Conservation (phyloP, 179 eudicot species). For the Drosera spatulata region DNA sequence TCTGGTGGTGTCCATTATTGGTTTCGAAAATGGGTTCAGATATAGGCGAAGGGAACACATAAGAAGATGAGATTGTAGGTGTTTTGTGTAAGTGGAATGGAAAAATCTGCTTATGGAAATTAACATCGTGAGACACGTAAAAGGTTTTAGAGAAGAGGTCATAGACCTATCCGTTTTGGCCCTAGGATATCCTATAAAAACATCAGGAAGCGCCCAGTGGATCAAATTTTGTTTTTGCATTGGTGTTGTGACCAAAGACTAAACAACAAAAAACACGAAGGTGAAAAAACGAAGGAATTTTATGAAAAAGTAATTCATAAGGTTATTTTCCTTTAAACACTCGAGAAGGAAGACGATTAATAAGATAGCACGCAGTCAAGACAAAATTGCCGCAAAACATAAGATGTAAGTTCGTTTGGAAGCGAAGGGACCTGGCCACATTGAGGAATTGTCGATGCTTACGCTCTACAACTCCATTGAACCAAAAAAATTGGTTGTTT, state of each 20-base stretch:
- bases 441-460: neutral
- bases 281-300: neutral
- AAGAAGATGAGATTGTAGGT: no score
- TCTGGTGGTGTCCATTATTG: no score
- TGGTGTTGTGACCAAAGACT: neutral
- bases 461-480: neutral
- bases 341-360: neutral
- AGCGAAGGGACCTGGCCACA: neutral
- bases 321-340: neutral
- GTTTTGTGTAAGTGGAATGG: neutral
- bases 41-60: neutral
- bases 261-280: neutral
- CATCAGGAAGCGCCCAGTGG: neutral
- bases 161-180: neutral
- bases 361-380: constrained; percentile 1
- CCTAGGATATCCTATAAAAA: neutral
- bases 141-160: neutral
- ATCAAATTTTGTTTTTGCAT: neutral
- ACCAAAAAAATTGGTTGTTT: neutral
- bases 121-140: constrained; percentile 1
- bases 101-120: constrained; percentile 1
- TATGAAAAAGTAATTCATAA: neutral
- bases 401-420: neutral
- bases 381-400: constrained; percentile 1
- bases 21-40: neutral